phyloP scores from a whole-genome alignment of 345 rosid species.

The Turritis glabra region DNA sequence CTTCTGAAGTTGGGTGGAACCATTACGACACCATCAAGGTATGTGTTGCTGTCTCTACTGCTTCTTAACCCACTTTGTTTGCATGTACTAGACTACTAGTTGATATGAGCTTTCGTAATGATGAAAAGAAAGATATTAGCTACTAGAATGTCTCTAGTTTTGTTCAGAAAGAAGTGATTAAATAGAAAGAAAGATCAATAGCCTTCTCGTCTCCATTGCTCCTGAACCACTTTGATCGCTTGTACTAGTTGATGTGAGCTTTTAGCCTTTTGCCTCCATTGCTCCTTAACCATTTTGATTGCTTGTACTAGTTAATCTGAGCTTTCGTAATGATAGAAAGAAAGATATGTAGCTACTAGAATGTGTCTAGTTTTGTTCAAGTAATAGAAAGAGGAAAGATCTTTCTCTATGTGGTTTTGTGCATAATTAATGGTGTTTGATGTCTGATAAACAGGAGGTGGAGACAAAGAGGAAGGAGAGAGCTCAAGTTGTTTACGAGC shows the following conservation, averaged over 20 bases:
- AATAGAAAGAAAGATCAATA: background rate
- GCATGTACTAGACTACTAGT: background rate
- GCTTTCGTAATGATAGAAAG: background rate
- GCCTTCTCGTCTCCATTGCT: background rate
- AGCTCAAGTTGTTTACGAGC: conserved; percentile 12
- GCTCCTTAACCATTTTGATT: background rate
- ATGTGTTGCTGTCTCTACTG: background rate
- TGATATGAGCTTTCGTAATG: background rate
- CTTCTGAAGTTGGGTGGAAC: conserved; percentile 89
- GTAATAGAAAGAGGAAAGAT: background rate
- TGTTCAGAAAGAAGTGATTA: background rate
- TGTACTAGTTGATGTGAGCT: background rate
- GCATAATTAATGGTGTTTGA: background rate
- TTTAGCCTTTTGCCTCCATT: background rate
- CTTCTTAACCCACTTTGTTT: background rate
- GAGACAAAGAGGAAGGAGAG: conserved; percentile 82
- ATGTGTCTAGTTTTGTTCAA: background rate
- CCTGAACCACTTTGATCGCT: background rate
- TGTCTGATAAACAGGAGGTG: conserved; percentile 48
- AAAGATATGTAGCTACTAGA: background rate
- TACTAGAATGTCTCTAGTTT: background rate
- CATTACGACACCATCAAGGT: conserved; percentile 83
- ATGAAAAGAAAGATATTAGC: background rate
- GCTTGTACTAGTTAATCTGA: background rate
- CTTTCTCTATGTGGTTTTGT: background rate